phyloP scores from a whole-genome alignment of 148 eudicot species.

The Drosera capensis region DNA sequence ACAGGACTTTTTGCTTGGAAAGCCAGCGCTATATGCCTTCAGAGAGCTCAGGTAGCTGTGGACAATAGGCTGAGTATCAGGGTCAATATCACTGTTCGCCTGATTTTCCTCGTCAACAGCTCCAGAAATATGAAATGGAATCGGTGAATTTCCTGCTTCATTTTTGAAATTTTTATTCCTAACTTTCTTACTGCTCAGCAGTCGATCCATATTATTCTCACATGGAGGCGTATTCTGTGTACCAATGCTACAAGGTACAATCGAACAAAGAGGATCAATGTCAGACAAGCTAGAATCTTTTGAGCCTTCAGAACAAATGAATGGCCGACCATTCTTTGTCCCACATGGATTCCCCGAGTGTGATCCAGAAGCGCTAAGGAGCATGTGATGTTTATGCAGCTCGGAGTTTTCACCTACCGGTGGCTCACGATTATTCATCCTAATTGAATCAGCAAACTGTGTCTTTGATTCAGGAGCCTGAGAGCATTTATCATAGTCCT shows the following conservation, averaged over 20 bases:
- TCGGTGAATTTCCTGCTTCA: constrained; percentile 11
- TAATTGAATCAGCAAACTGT: constrained; percentile 3
- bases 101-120: constrained; percentile 10
- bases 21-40: constrained; percentile 27
- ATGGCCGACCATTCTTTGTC: constrained; percentile 13
- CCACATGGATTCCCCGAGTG: constrained; percentile 18
- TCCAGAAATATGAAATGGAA: constrained; percentile 10
- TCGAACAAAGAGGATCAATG: constrained; percentile 75
- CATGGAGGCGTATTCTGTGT: constrained; percentile 16
- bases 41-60: constrained; percentile 32
- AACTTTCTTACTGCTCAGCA: constrained; percentile 5
- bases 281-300: constrained; percentile 31
- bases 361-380: no score
- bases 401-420: no score
- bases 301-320: constrained; percentile 25
- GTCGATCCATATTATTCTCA: constrained; percentile 13
- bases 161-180: constrained; percentile 9
- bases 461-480: constrained; percentile 36
- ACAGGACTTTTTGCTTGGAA: constrained; percentile 10
- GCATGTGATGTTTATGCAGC: no score
- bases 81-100: constrained; percentile 9
- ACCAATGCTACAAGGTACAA: constrained; percentile 82
- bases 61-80: constrained; percentile 17
- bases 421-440: no score
- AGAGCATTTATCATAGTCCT: constrained; percentile 19